These are phyloP conservation scores for Ploettnerulaceae sp. DNA, from an alignment of 2,329 filamentous ascomycete species.

Conservation along the genomic window DNA sequence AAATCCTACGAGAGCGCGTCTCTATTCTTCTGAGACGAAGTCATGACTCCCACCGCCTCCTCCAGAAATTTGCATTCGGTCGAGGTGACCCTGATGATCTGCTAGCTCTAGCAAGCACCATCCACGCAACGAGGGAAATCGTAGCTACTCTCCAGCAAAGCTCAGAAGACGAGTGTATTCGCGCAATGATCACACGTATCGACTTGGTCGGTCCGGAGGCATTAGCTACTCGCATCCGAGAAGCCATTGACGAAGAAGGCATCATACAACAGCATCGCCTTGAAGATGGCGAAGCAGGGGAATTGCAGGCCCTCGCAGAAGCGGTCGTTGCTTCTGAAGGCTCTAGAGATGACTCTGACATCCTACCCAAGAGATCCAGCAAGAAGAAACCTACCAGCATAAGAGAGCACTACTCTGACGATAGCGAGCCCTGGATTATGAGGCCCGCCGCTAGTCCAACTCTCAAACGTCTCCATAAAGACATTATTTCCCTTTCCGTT, in stretches of 20 bases:
- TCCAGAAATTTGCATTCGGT: slow-evolving; percentile 91
- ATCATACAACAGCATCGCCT: slow-evolving; percentile 74
- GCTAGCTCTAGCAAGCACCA: slow-evolving; percentile 74
- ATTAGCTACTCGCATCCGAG: slow-evolving; percentile 66
- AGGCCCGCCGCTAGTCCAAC: slow-evolving; percentile 61
- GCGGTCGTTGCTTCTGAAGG: slow-evolving; percentile 65
- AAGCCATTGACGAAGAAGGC: slow-evolving; percentile 88
- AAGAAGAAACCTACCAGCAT: slow-evolving; percentile 44
- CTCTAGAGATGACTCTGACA: slow-evolving; percentile 49
- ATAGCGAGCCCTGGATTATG: slow-evolving; percentile 60
- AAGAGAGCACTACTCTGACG: slow-evolving; percentile 54
- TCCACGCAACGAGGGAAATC: slow-evolving; percentile 67
- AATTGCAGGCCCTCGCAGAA: slow-evolving; percentile 69
- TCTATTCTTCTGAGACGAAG: slow-evolving; percentile 65
- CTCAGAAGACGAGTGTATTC: slow-evolving; percentile 36
- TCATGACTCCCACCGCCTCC: slow-evolving; percentile 80
- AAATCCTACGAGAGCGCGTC: slow-evolving; percentile 65
- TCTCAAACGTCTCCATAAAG: slow-evolving; percentile 62
- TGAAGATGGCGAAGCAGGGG: slow-evolving; percentile 65
- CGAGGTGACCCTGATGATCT: slow-evolving; percentile 91
- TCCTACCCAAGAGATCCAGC: slow-evolving; percentile 36
- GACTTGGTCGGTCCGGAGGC: slow-evolving; percentile 60
- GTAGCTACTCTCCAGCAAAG: slow-evolving; percentile 41
- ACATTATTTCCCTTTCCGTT: slow-evolving; percentile 54
- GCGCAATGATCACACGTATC: slow-evolving; percentile 51